phyloP scores from a whole-genome alignment of 805 yeast genomes.

The Kockiozyma suomiensis region DNA sequence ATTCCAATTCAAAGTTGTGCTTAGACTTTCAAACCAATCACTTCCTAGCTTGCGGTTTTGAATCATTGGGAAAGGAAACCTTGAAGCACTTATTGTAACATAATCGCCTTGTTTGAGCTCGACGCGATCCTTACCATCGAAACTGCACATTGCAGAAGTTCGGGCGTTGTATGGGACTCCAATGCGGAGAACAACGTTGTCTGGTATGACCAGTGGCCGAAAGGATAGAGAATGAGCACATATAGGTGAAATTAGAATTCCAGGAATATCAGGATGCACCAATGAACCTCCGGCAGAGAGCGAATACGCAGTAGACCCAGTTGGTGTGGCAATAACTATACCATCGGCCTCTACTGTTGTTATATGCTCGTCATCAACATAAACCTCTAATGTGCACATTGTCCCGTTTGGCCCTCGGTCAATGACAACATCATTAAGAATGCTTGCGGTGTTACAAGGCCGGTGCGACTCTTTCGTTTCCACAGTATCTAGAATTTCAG shows the following conservation, averaged over 20 bases:
- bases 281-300: constrained; percentile 93
- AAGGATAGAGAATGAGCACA: constrained; percentile 95
- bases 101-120: constrained; percentile 83
- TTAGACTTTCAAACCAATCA: constrained; percentile 80
- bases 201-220: constrained; percentile 89
- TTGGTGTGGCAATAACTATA: constrained; percentile 63
- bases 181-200: constrained; percentile 78
- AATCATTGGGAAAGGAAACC: constrained; percentile 93
- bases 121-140: constrained; percentile 87
- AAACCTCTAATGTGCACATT: constrained; percentile 55
- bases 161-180: constrained; percentile 78
- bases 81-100: constrained; percentile 79
- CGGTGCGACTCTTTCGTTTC: constrained; percentile 20
- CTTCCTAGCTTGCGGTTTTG: constrained; percentile 59
- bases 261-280: constrained; percentile 92
- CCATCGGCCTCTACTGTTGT: constrained; percentile 73
- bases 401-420: constrained; percentile 57
- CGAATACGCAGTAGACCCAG: constrained; percentile 91
- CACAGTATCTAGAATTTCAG: constrained; percentile 28
- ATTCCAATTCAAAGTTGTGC: constrained; percentile 91
- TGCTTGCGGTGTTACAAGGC: constrained; percentile 43
- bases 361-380: constrained; percentile 52
- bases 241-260: constrained; percentile 90
- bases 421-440: constrained; percentile 55
- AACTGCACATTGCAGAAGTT: constrained; percentile 94